A percentile compares a stretch with the other conserved stretches of the same genome.
These are phyloP conservation scores for Xylariaceae sp. DNA, from an alignment of 2,329 filamentous ascomycete species.

Conservation along the genomic window DNA sequence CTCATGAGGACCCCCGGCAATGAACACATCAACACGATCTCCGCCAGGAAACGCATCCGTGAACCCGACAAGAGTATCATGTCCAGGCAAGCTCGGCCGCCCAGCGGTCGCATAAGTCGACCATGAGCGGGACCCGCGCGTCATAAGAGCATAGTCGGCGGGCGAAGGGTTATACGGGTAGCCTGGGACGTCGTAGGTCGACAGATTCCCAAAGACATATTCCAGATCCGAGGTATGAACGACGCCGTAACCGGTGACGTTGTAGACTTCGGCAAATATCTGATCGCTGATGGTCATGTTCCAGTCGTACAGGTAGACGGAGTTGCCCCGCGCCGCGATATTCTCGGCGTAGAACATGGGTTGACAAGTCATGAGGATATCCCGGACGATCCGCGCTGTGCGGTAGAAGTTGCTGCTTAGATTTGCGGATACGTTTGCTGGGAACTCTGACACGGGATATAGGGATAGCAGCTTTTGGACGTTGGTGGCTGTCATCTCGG, in stretches of 20 bases:
- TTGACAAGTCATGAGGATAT: conserved; percentile 34
- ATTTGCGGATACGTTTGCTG: conserved; percentile 33
- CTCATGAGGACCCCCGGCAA: conserved; percentile 42
- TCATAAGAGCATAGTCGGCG: conserved; percentile 38
- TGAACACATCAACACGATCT: conserved; percentile 33
- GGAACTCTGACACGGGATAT: conserved; percentile 48
- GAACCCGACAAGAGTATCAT: conserved; percentile 41
- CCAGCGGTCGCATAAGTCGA: conserved; percentile 42
- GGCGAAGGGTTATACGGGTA: conserved; percentile 35
- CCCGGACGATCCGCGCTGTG: conserved; percentile 45
- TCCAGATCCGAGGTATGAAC: conserved; percentile 52
- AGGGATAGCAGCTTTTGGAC: conserved; percentile 41
- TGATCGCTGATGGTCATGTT: conserved; percentile 52
- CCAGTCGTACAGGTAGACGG: conserved; percentile 47
- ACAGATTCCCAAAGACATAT: conserved; percentile 47
- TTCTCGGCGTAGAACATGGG: conserved; percentile 14
- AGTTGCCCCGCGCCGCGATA: conserved; percentile 31
- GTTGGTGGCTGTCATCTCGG: conserved; percentile 31
- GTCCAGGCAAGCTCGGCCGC: conserved; percentile 27
- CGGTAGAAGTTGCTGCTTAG: conserved; percentile 48
- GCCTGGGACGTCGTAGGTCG: conserved; percentile 38
- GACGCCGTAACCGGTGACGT: conserved; percentile 39
- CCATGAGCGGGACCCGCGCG: conserved; percentile 44
- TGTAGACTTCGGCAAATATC: conserved; percentile 33
- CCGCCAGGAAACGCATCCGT: conserved; percentile 31